Evolutionary conservation across 345 rosid species (phyloP), one percentile per base, ranked within the genome.

Genomic region (Alliaria petiolata): DNA sequence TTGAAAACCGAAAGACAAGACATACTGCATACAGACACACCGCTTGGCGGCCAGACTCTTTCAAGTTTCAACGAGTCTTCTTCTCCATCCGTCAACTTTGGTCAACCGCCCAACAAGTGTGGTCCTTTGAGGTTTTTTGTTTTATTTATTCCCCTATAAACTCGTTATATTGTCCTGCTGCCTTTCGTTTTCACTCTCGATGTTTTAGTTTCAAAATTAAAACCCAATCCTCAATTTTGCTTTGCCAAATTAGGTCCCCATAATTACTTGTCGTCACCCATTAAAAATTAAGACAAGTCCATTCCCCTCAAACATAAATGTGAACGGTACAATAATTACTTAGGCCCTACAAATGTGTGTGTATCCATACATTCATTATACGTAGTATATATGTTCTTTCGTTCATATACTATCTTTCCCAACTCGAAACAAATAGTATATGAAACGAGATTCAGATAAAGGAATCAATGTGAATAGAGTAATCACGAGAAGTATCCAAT

Each of bases 401-500:
- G 19, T 36, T 12, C 20, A 44, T 9, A 13, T 26, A 46, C 56
- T 11, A 51, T 50, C 30, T 9, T 6, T 54, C 3, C 1, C 2
- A 46, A 46, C 42, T 39, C 35, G 6, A 34, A 25, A 7, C 30
- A 11, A 56, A 22, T 10, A n/a, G n/a, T 10, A 10, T 26, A 31
- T 58, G 20, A 15, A 50, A 66, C 54, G 39, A 59, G 56, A 50
- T 42, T 59, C 47, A 50, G 33, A 47, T 50, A 58, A 25, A 58
- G 22, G 4, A 65, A 57, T 65, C 36, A 47, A 73, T 49, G 44
- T 49, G 53, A 28, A 39, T 39, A 65, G 20, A 47, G 56, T 53
- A 28, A 38, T 63, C 71, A 34, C 65, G 40, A 74, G 47, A 74
- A 67, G 78, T 67, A 67, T 74, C 78, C 68, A 67, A 51, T 67